Evolutionary conservation across 2,329 filamentous ascomycete genomes (phyloP).

Genomic region (Fusarium mexicanum): DNA sequence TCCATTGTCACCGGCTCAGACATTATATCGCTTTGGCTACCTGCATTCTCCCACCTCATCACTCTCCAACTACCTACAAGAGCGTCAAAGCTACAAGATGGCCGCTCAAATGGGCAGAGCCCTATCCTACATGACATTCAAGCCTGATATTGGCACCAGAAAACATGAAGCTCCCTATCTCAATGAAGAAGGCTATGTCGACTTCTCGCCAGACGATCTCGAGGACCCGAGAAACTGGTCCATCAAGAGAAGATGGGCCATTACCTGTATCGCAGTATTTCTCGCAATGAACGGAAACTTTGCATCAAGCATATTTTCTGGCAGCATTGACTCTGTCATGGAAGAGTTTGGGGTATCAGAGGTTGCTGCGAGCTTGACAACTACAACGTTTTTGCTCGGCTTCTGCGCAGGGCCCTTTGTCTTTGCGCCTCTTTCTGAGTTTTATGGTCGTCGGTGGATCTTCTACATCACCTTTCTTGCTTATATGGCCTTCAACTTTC

Average conservation of each 20-base stretch:
- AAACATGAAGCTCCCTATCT: conserved; percentile 50
- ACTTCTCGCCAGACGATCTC: conserved; percentile 61
- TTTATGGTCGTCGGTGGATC: conserved; percentile 64
- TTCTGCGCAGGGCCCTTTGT: conserved; percentile 68
- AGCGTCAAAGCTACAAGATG: background rate
- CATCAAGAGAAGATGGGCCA: conserved; percentile 48
- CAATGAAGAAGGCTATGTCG: conserved; percentile 60
- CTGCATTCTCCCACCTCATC: background rate
- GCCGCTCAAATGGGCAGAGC: background rate
- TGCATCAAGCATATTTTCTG: conserved; percentile 51
- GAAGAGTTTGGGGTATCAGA: conserved; percentile 56
- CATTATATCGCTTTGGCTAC: background rate
- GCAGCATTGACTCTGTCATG: conserved; percentile 46
- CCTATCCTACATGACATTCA: conserved; percentile 8
- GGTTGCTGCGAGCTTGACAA: conserved; percentile 59
- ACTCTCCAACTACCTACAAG: background rate
- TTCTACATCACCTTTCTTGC: conserved; percentile 60
- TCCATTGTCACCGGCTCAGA: background rate
- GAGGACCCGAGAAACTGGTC: conserved; percentile 63
- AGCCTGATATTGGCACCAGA: background rate
- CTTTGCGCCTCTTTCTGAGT: conserved; percentile 67
- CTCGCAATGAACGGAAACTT: conserved; percentile 66
- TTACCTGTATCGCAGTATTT: conserved; percentile 55
- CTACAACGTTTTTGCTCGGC: conserved; percentile 64
- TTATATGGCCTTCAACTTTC: conserved; percentile 62